These are phyloP conservation scores for Ilyonectria destructans DNA, from an alignment of 2,329 filamentous ascomycete species.

Conservation along the genomic window DNA sequence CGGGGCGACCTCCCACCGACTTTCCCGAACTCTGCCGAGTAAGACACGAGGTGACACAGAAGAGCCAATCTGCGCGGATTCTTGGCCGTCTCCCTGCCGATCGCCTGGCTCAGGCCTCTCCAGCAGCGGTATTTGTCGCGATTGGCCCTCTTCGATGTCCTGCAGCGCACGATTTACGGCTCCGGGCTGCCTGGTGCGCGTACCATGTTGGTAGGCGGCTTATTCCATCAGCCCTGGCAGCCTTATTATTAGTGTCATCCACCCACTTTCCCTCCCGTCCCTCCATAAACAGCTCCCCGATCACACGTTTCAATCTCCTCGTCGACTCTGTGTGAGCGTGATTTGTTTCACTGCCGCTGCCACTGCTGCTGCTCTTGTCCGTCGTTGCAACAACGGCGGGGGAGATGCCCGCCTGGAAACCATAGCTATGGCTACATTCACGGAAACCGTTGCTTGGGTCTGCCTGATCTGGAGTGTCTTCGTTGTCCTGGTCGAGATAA, in stretches of 20 bases:
- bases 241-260: constrained; percentile 20
- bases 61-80: constrained; percentile 6
- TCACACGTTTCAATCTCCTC: constrained; percentile 19
- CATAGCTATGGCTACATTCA: constrained; percentile 48
- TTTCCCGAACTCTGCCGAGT: constrained; percentile 24
- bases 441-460: constrained; percentile 61
- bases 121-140: not conserved
- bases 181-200: not conserved
- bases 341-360: constrained; percentile 8
- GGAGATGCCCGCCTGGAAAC: constrained; percentile 14
- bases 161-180: not conserved
- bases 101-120: not conserved
- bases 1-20: constrained; percentile 19
- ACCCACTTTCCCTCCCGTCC: constrained; percentile 20
- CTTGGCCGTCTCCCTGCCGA: not conserved
- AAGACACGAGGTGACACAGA: constrained; percentile 8
- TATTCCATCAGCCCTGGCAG: constrained; percentile 8
- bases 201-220: not conserved
- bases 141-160: constrained; percentile 1
- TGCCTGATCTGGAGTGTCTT: constrained; percentile 69
- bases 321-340: not conserved
- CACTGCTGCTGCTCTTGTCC: constrained; percentile 7
- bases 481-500: constrained; percentile 68
- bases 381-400: constrained; percentile 9
- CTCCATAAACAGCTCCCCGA: constrained; percentile 21